phyloP scores from a whole-genome alignment of 768 basidiomycete genomes.

The Phaeotremella skinneri region DNA sequence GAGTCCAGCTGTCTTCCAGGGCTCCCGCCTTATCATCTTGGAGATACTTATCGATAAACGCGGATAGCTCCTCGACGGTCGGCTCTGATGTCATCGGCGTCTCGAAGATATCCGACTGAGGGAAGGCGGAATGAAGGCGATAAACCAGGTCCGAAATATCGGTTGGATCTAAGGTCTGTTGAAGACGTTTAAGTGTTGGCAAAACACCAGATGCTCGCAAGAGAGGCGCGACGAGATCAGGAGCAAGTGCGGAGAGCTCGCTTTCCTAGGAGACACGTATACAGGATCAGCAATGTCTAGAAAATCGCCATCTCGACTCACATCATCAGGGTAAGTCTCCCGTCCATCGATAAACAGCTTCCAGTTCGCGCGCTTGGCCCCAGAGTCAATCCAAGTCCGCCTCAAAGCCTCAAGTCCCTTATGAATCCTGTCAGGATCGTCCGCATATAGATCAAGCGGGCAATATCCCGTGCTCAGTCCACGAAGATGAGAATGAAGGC shows the following conservation, averaged over 20 bases:
- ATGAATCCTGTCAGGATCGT: conserved; percentile 61
- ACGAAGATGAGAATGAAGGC: conserved; percentile 70
- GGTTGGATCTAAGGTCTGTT: conserved; percentile 72
- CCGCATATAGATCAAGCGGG: conserved; percentile 86
- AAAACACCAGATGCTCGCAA: conserved; percentile 52
- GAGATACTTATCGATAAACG: conserved; percentile 62
- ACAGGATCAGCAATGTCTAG: no score
- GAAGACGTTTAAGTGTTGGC: conserved; percentile 62
- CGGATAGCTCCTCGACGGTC: conserved; percentile 20
- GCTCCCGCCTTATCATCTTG: conserved; percentile 38
- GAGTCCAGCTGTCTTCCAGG: conserved; percentile 51
- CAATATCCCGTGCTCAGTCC: conserved; percentile 61
- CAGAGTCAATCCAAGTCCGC: conserved; percentile 66
- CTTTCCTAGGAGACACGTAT: conserved; percentile 12
- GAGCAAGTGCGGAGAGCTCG: conserved; percentile 14
- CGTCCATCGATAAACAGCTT: conserved; percentile 71
- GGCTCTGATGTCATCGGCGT: conserved; percentile 15
- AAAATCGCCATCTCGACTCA: conserved; percentile 53
- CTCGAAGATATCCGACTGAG: conserved; percentile 20
- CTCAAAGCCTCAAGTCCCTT: conserved; percentile 69
- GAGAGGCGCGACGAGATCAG: conserved; percentile 19
- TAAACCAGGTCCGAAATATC: conserved; percentile 75
- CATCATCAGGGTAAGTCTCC: conserved; percentile 61
- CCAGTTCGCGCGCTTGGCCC: conserved; percentile 74
- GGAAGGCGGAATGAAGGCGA: conserved; percentile 35